Conservation (phyloP, 176 grass and related monocot species). For the Dendrocalamus sinicus region DNA sequence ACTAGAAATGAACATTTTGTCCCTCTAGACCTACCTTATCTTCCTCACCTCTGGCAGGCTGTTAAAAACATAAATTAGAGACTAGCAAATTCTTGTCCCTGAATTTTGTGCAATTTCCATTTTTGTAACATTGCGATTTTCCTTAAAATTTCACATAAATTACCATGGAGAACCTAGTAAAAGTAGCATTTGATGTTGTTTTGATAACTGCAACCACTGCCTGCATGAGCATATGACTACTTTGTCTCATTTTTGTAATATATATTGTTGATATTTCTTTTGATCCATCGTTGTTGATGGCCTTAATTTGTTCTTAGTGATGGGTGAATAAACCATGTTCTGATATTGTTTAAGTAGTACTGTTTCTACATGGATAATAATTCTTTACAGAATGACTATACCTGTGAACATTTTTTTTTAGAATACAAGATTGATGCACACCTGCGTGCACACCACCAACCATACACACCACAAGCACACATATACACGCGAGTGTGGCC, state of each 20-base stretch:
- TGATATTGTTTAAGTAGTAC: background rate
- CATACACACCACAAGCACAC: too few relatives aligned
- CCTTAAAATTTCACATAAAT: background rate
- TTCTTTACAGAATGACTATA: background rate
- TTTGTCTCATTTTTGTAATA: background rate
- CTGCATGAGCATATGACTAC: background rate
- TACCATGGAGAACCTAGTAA: background rate
- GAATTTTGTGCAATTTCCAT: background rate
- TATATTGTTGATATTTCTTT: slow-evolving; percentile 2
- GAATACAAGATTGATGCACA: background rate
- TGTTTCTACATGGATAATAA: background rate
- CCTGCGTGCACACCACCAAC: background rate
- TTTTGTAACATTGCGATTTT: background rate
- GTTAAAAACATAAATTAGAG: background rate
- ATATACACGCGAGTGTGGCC: background rate
- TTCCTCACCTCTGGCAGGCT: too few relatives aligned
- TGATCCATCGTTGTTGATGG: background rate
- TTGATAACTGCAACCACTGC: background rate
- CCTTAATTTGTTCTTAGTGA: slow-evolving; percentile 1
- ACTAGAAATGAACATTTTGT: too few relatives aligned
- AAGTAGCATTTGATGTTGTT: background rate
- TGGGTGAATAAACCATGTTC: too few relatives aligned
- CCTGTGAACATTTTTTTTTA: background rate
- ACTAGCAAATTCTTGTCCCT: background rate
- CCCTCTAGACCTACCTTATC: too few relatives aligned